Evolutionary conservation across 2,329 filamentous ascomycete genomes (phyloP), one percentile per base, ranked within the genome.

Genomic region (Alternaria alternata): DNA sequence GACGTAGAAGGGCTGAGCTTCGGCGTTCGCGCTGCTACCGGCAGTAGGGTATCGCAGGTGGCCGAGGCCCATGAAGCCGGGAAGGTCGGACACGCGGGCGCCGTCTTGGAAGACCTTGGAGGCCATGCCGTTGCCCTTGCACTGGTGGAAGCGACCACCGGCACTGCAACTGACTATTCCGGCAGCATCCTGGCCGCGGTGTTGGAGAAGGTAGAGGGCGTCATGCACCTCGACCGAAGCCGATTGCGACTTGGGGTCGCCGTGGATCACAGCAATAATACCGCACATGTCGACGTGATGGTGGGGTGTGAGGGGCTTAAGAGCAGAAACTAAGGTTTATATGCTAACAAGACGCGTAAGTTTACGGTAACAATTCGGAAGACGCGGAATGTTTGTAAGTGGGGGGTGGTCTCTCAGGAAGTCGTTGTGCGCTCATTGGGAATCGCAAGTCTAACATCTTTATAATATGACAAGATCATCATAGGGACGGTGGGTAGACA

Each of bases 1-100:
- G 71, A 95, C 92, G 75, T 95, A 97, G 79, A 97, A 96, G 0
- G 94, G 94, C 79, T 97, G 93, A 11, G 92, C 92, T 80, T 97
- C 93, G 7, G 92, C 89, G 73, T 92, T 94, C 59, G 88, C 88
- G 67, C 90, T 91, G 76, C 89, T 95, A 58, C 94, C 94, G 12
- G 91, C 91, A 7, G 94, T 97, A 11, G 94, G 94, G 79, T 97
- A 97, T 76, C 94, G 86, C 68, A 97, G 80, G 79, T 97, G 94
- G 42, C 88, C 91, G 61, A 97, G 85, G 63, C 92, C 93, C 91
- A 95, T 94, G 79, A 88, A 94, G 34, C 93, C 93, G 12, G 92
- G 91, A 52, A 95, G 85, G 72, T 93, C 88, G 49, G 86, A 82
- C 41, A 94, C 84, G 63, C 91, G 87, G 60, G 87, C 85, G 66